Evolutionary conservation across 2,329 filamentous ascomycete genomes (phyloP).

Genomic region (Fusarium piperis): DNA sequence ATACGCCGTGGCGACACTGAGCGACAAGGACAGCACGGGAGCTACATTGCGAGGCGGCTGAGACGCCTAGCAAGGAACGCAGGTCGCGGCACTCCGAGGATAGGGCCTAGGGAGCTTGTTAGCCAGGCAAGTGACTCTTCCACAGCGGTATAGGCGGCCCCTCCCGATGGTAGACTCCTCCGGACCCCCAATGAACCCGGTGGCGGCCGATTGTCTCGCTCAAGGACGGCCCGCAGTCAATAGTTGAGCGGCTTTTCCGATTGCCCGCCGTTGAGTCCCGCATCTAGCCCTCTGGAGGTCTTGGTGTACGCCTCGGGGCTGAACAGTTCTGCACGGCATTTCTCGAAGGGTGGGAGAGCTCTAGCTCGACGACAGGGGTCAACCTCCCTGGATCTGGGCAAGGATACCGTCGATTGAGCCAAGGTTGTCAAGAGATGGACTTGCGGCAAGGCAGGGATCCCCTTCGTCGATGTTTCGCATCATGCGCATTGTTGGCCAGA

Average conservation of each 20-base stretch:
- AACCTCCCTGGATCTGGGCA: background rate
- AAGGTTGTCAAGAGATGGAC: slow-evolving; percentile 11
- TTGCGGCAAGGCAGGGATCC: slow-evolving; percentile 24
- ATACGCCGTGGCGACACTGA: slow-evolving; percentile 34
- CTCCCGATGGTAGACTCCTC: slow-evolving; percentile 7
- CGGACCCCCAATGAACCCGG: slow-evolving; percentile 5
- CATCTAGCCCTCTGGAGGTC: background rate
- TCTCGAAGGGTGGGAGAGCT: slow-evolving; percentile 25
- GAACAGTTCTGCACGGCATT: slow-evolving; percentile 17
- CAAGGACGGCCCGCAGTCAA: background rate
- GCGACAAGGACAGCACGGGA: slow-evolving; percentile 18
- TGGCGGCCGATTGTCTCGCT: slow-evolving; percentile 11
- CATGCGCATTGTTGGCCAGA: slow-evolving; percentile 11
- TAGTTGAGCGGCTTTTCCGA: slow-evolving; percentile 17
- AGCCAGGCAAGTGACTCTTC: background rate
- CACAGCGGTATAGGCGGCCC: slow-evolving; percentile 6
- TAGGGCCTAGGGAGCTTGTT: background rate
- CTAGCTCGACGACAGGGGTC: slow-evolving; percentile 17
- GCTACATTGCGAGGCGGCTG: background rate
- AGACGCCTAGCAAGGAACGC: background rate
- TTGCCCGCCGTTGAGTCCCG: slow-evolving; percentile 16
- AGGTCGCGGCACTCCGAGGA: background rate
- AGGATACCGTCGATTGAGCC: slow-evolving; percentile 1
- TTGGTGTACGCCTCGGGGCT: background rate
- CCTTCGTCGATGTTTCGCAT: slow-evolving; percentile 33